Evolutionary conservation across 805 yeast species (phyloP).

Genomic region (Monosporozyma aquatica): DNA sequence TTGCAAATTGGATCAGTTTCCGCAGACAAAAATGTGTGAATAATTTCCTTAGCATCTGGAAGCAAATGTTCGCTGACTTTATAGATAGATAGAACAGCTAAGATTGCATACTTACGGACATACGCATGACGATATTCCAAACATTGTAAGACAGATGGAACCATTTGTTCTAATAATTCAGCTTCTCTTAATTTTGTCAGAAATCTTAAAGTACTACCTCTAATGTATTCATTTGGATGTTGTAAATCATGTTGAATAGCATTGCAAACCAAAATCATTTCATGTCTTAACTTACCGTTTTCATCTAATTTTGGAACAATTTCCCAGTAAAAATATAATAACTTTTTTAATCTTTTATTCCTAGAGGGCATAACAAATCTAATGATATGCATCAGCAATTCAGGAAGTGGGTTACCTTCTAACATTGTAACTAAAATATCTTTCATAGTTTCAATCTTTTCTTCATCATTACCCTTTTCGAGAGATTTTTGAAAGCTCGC

Average conservation of each 20-base stretch:
- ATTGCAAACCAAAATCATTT: conserved; percentile 96
- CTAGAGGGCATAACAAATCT: conserved; percentile 96
- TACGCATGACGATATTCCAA: conserved; percentile 95
- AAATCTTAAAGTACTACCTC: conserved; percentile 92
- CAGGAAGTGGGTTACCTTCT: conserved; percentile 89
- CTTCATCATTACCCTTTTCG: conserved; percentile 85
- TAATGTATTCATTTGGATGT: conserved; percentile 94
- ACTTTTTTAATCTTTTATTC: conserved; percentile 82
- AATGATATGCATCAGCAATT: conserved; percentile 89
- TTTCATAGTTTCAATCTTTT: conserved; percentile 84
- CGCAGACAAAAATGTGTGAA: conserved; percentile 58
- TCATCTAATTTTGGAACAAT: conserved; percentile 85
- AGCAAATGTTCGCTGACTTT: conserved; percentile 76
- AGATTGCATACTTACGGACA: conserved; percentile 93
- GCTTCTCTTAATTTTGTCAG: conserved; percentile 85
- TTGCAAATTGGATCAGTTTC: conserved; percentile 92
- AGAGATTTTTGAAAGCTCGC: conserved; percentile 67
- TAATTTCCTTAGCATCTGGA: conserved; percentile 91
- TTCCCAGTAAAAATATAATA: conserved; percentile 95
- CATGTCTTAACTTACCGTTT: conserved; percentile 90
- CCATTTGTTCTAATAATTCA: conserved; percentile 89
- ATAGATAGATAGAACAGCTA: conserved; percentile 78
- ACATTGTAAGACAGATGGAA: conserved; percentile 85
- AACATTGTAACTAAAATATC: conserved; percentile 76
- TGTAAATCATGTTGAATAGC: conserved; percentile 95